Percentiles rank a stretch among this genome's conserved stretches.
These are phyloP conservation scores for Pezicula rhizophila DNA, from an alignment of 2,329 filamentous ascomycete species.

Conservation along the genomic window DNA sequence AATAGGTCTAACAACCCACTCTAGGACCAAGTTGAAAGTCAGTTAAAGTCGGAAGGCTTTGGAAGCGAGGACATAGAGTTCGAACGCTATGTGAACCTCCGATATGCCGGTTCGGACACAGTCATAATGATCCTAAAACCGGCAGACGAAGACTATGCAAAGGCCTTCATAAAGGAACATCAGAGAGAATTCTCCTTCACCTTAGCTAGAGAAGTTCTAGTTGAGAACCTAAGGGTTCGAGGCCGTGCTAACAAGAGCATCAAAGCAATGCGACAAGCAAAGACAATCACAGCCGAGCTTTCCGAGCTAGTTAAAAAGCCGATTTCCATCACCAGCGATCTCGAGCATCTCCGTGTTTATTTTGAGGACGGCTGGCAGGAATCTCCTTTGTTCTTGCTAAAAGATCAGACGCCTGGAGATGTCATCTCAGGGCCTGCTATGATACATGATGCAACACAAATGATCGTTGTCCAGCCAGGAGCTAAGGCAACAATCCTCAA, in stretches of 20 bases:
- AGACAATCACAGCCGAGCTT: slow-evolving; percentile 6
- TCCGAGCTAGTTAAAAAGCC: background rate
- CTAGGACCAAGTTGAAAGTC: slow-evolving; percentile 46
- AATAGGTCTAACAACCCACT: too few species aligned
- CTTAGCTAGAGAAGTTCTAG: slow-evolving; percentile 73
- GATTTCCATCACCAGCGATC: background rate
- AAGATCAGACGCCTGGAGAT: slow-evolving; percentile 64
- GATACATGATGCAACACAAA: slow-evolving; percentile 80
- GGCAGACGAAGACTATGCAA: slow-evolving; percentile 60
- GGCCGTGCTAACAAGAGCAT: slow-evolving; percentile 80
- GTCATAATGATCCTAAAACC: slow-evolving; percentile 82
- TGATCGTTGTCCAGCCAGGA: slow-evolving; percentile 78
- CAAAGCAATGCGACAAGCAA: background rate
- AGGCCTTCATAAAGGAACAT: slow-evolving; percentile 78
- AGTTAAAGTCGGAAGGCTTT: slow-evolving; percentile 72
- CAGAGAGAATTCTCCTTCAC: slow-evolving; percentile 87
- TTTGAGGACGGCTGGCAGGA: slow-evolving; percentile 9
- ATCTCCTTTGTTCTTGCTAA: slow-evolving; percentile 38
- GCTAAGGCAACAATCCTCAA: slow-evolving; percentile 64
- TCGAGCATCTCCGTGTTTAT: slow-evolving; percentile 6
- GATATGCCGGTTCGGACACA: slow-evolving; percentile 82
- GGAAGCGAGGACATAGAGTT: slow-evolving; percentile 67
- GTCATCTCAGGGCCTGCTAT: slow-evolving; percentile 73
- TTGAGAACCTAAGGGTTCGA: slow-evolving; percentile 79
- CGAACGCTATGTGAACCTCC: slow-evolving; percentile 88